Evolutionary conservation across 2,329 filamentous ascomycete species (phyloP), one percentile per base, ranked within the genome.

Genomic region (Rhynchosporium agropyri): DNA sequence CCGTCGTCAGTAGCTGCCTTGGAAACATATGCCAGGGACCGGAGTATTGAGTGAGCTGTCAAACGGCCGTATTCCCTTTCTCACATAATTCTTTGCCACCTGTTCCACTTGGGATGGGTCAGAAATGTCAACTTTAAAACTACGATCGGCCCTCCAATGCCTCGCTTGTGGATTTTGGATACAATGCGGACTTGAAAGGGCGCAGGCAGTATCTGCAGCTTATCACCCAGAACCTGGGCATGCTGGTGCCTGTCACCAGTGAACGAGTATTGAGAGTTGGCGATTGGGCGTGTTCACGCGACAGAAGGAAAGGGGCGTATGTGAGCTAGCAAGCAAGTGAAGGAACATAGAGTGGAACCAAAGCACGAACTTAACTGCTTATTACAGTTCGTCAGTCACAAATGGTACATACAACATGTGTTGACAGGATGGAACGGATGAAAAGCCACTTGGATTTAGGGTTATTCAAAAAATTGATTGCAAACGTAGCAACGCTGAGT

Each of bases 61-160:
- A 48, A 3, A 48, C 45, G 45, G 45, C 20, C 20, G 45, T 48
- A 48, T 48, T 48, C 45, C n/a, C 6, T 48, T 48, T 48, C 20
- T 48, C 10, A 48, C 28, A 15, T 48, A 48, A 13, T 48, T 48
- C 6, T 48, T 48, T 9, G 45, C 20, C 10, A 48, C 20, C 10
- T 28, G 20, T 48, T 48, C 8, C 3, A 48, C 20, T 48, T 48
- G 8, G 20, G 3, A 48, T 15, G 20, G 20, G 28, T 48, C 3
- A 48, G 45, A 48, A 48, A 48, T 48, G 45, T 48, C 10, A 48
- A 48, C 10, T 48, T 10, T 0, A 28, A 48, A 9, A 48, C 45
- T 48, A 48, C 20, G 8, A 48, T 48, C 8, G 8, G 45, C 28
- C 8, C 45, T 48, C 45, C 10, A 48, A 48, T 48, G 20, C 7